phyloP scores from a whole-genome alignment of 2,329 filamentous ascomycete genomes.

The Alternaria atra region DNA sequence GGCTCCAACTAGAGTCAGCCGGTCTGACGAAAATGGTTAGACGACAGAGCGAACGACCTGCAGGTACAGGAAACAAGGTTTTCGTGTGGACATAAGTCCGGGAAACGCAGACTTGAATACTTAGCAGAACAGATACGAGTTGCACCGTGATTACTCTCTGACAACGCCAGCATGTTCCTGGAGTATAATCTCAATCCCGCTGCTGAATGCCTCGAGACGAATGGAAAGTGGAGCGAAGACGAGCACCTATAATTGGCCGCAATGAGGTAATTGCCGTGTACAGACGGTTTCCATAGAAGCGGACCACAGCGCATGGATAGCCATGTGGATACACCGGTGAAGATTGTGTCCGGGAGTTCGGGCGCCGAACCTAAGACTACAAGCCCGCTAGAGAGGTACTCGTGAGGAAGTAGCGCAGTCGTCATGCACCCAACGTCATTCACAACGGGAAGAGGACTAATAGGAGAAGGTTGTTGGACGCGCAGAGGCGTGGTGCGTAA shows the following conservation, averaged over 20 bases:
- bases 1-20: not conserved
- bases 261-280: conserved; percentile 5
- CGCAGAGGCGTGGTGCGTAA: conserved; percentile 14
- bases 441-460: not conserved
- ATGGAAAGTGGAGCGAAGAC: conserved; percentile 9
- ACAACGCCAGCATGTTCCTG: conserved; percentile 4
- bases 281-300: conserved; percentile 1
- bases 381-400: conserved; percentile 4
- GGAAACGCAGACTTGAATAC: not conserved
- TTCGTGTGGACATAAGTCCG: not conserved
- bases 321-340: conserved; percentile 18
- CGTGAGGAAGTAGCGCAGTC: conserved; percentile 8
- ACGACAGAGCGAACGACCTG: conserved; percentile 1
- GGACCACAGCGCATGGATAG: conserved; percentile 18
- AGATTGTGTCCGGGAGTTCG: conserved; percentile 12
- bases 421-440: conserved; percentile 11
- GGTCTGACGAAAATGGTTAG: conserved; percentile 6
- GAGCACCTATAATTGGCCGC: conserved; percentile 2
- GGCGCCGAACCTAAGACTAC: not conserved
- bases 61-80: conserved; percentile 18
- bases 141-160: not conserved
- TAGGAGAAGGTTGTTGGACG: not conserved
- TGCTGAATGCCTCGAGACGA: not conserved
- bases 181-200: not conserved
- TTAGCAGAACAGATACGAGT: not conserved